phyloP scores from a whole-genome alignment of 345 rosid genomes.

The Salix caprea region DNA sequence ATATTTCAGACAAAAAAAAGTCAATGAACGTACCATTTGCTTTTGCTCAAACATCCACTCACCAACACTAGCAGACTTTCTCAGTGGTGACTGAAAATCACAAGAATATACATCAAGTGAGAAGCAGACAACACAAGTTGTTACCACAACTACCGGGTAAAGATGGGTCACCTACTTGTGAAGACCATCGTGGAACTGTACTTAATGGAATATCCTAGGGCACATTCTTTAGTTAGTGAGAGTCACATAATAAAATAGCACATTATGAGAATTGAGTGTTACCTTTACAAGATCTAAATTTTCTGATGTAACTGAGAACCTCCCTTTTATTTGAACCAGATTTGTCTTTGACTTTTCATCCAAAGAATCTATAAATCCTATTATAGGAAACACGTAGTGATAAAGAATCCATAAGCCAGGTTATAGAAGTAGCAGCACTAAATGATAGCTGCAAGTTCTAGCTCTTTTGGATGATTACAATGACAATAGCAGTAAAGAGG shows the following conservation, averaged over 20 bases:
- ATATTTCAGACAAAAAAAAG: background rate
- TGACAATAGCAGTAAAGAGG: background rate
- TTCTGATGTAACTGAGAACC: constrained; percentile 97
- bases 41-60: constrained; percentile 78
- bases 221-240: constrained; percentile 45
- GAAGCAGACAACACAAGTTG: constrained; percentile 10
- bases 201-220: constrained; percentile 83
- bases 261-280: constrained; percentile 19
- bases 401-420: background rate
- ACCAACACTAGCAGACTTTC: constrained; percentile 95
- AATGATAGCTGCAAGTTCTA: background rate
- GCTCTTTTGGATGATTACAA: background rate
- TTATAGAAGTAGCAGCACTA: background rate
- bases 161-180: constrained; percentile 64
- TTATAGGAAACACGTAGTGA: background rate
- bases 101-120: constrained; percentile 19
- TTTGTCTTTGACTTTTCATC: constrained; percentile 91
- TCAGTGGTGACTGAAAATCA: constrained; percentile 71
- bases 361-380: constrained; percentile 86
- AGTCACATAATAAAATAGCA: constrained; percentile 11
- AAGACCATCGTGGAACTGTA: constrained; percentile 70
- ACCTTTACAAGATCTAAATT: constrained; percentile 94
- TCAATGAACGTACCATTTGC: constrained; percentile 45
- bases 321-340: constrained; percentile 91
- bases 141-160: constrained; percentile 11